Conservation (phyloP, 441 rosid species). For the Dalechampia spathulata region DNA sequence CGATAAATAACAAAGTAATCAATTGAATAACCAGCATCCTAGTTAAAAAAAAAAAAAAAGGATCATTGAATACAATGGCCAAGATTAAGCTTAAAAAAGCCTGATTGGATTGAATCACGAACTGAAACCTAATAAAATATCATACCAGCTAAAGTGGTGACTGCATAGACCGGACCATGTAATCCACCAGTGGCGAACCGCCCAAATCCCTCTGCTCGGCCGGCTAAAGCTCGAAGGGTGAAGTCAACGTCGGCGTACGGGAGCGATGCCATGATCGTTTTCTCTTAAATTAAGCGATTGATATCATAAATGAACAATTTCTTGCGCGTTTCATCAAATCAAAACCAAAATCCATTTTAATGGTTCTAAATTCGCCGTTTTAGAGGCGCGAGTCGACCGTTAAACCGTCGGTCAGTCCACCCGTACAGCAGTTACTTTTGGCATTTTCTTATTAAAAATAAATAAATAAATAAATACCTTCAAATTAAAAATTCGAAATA, state of each 20-base stretch:
- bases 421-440: no score
- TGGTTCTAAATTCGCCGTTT: no score
- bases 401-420: no score
- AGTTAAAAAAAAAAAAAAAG: not conserved
- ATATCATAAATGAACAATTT: not conserved
- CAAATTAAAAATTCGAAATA: no score
- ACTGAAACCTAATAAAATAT: no score
- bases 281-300: not conserved
- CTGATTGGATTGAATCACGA: not conserved
- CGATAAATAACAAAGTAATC: no score
- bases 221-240: conserved; percentile 54
- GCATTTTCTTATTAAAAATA: no score
- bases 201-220: conserved; percentile 75
- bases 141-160: conserved; percentile 55
- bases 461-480: no score
- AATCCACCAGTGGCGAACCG: conserved; percentile 65
- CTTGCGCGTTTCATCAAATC: conserved; percentile 28
- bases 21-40: no score
- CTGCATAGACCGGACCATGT: conserved; percentile 47
- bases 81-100: not conserved
- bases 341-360: no score
- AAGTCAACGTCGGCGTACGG: conserved; percentile 62
- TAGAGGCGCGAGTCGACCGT: no score
- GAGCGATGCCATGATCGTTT: conserved; percentile 16
- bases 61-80: not conserved